These are phyloP conservation scores for Pelargonium nanum DNA, from an alignment of 345 rosid genomes.

Conservation along the genomic window DNA sequence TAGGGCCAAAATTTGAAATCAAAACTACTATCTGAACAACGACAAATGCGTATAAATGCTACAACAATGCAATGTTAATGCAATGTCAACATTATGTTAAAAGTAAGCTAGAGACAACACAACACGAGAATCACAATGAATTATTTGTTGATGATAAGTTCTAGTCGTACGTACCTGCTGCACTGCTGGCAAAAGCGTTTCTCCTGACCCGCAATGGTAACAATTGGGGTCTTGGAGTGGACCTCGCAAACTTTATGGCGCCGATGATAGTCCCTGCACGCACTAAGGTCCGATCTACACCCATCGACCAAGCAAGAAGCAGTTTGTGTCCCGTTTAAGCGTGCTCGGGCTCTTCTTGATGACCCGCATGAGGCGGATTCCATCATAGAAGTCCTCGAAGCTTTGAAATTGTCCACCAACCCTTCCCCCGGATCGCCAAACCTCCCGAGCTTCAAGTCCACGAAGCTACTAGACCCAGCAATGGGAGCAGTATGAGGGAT, in stretches of 20 bases:
- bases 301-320: conserved; percentile 74
- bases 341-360: conserved; percentile 39
- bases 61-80: too few species aligned
- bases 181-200: conserved; percentile 82
- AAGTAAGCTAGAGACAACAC: neutral
- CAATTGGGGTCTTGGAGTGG: conserved; percentile 56
- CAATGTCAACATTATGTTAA: neutral
- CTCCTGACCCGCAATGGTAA: conserved; percentile 46
- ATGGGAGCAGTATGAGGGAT: conserved; percentile 9
- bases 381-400: conserved; percentile 23
- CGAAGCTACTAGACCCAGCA: conserved; percentile 15
- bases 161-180: conserved; percentile 39
- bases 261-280: conserved; percentile 63
- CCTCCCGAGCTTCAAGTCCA: conserved; percentile 24
- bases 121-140: neutral
- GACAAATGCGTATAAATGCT: too few species aligned
- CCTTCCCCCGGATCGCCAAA: conserved; percentile 16
- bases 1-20: too few species aligned
- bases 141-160: neutral
- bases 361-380: conserved; percentile 42
- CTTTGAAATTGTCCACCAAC: conserved; percentile 8
- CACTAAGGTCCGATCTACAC: conserved; percentile 53
- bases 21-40: too few species aligned
- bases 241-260: conserved; percentile 70
- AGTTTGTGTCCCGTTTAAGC: conserved; percentile 25